Evolutionary conservation across 2,329 filamentous ascomycete genomes (phyloP).

Genomic region (Botryotinia narcissicola): DNA sequence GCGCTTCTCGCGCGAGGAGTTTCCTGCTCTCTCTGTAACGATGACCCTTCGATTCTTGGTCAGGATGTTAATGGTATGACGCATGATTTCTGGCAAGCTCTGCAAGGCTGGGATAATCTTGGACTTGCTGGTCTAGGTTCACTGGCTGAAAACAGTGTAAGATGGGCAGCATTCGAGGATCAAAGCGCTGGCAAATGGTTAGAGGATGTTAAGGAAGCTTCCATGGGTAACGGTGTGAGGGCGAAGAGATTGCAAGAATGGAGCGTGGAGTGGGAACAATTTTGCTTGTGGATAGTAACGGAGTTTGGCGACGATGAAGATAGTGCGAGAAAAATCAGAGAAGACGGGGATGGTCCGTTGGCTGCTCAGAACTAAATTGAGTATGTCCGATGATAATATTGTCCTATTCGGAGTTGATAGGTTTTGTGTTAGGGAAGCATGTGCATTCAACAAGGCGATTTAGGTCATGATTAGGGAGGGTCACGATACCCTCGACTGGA

Average conservation of each 20-base stretch:
- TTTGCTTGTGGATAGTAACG: slow-evolving; percentile 84
- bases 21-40: slow-evolving; percentile 79
- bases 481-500: not conserved
- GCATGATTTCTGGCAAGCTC: slow-evolving; percentile 90
- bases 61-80: slow-evolving; percentile 80
- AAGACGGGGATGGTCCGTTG: slow-evolving; percentile 25
- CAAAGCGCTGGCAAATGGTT: slow-evolving; percentile 68
- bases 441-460: slow-evolving; percentile 6
- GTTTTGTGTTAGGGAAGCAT: slow-evolving; percentile 5
- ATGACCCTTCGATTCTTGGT: slow-evolving; percentile 85
- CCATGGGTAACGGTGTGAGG: slow-evolving; percentile 67
- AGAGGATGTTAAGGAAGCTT: slow-evolving; percentile 69
- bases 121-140: slow-evolving; percentile 82
- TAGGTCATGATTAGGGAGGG: slow-evolving; percentile 6
- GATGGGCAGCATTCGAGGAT: slow-evolving; percentile 88
- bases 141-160: slow-evolving; percentile 87
- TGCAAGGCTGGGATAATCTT: slow-evolving; percentile 89
- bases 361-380: slow-evolving; percentile 27
- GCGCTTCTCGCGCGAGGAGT: slow-evolving; percentile 83
- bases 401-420: not conserved
- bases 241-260: slow-evolving; percentile 74
- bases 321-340: slow-evolving; percentile 26
- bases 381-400: not conserved
- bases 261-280: slow-evolving; percentile 80
- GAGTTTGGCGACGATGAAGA: slow-evolving; percentile 58